Evolutionary conservation across 306 rosid species (phyloP), one percentile per base, ranked within the genome.

Genomic region (Neltuma alba): DNA sequence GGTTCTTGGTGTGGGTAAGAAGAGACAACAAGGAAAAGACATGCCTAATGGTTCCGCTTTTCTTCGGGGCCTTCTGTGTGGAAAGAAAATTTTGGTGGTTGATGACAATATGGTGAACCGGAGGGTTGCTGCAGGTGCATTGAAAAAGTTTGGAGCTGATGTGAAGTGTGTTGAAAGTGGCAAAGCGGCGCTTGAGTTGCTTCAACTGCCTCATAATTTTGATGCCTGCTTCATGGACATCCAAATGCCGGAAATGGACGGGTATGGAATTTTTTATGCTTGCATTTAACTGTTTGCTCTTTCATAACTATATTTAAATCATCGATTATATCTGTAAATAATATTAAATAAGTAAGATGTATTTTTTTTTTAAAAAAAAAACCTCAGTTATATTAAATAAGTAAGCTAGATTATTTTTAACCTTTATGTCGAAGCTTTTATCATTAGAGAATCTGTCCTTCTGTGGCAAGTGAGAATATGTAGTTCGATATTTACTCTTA

Each of bases 241-340:
- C 81, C 99, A 96, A 76, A 96, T 96, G 99, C 99, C 99, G 11
- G 99, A 96, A 81, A 96, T 96, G 99, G 99, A 96, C 66, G 99
- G 99, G 99, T 94, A 88, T 40, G 92, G 73, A 63, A 68, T 60
- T 25, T n/a, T 9, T 28, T 28, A 54, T 50, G 58, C 62, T 42
- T 66, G n/a, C 57, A 21, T 63, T 50, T 23, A 37, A 18, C 23
- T 50, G 10, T 20, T 45, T 13, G 40, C 23, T 44, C 9, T 45
- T 70, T 36, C 37, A 36, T 4, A 48, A 45, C 20, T 15, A 33
- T 33, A 33, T n/a, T n/a, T n/a, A n/a, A n/a, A n/a, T n/a, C n/a
- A n/a, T n/a, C n/a, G n/a, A n/a, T n/a, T n/a, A n/a, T n/a, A n/a
- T n/a, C n/a, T n/a, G n/a, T n/a, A n/a, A n/a, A n/a, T n/a, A n/a